Percentiles rank a stretch among this genome's conserved stretches.
Conservation (phyloP, 208 protist species). For the Trypanosoma theileri region DNA sequence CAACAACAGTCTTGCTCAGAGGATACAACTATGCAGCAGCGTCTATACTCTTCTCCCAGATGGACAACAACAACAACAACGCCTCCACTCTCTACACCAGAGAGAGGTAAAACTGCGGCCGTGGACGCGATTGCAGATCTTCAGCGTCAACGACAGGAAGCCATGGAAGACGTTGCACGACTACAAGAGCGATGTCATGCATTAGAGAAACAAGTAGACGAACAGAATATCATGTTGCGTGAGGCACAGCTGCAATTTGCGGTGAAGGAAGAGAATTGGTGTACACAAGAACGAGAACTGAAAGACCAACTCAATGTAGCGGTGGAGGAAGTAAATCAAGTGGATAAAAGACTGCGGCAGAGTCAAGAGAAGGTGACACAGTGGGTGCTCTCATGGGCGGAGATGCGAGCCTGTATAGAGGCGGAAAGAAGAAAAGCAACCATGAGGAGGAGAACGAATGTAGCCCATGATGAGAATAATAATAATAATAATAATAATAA, state of each 20-base stretch:
- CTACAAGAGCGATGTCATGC: neutral
- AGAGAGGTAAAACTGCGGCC: slow-evolving; percentile 32
- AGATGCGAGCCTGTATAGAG: neutral
- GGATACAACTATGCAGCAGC: slow-evolving; percentile 9
- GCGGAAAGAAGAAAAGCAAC: neutral
- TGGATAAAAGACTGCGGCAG: neutral
- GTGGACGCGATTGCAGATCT: slow-evolving; percentile 60
- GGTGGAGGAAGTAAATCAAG: slow-evolving; percentile 2
- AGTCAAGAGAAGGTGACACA: slow-evolving; percentile 1
- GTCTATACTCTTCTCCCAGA: slow-evolving; percentile 1
- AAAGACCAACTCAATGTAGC: slow-evolving; percentile 11
- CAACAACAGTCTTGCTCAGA: slow-evolving; percentile 11
- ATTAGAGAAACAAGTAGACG: slow-evolving; percentile 9
- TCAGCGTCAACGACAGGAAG: slow-evolving; percentile 34
- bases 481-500: slow-evolving; percentile 2
- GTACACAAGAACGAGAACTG: slow-evolving; percentile 7
- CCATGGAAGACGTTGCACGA: slow-evolving; percentile 11
- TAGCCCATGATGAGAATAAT: neutral
- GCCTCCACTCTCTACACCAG: slow-evolving; percentile 17
- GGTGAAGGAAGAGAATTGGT: slow-evolving; percentile 4
- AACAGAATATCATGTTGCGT: slow-evolving; percentile 1
- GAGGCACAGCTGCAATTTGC: slow-evolving; percentile 4
- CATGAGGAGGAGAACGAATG: neutral
- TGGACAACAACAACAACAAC: neutral
- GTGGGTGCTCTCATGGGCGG: slow-evolving; percentile 8